phyloP scores from a whole-genome alignment of 2,329 filamentous ascomycete genomes.

The Alternaria rosae region DNA sequence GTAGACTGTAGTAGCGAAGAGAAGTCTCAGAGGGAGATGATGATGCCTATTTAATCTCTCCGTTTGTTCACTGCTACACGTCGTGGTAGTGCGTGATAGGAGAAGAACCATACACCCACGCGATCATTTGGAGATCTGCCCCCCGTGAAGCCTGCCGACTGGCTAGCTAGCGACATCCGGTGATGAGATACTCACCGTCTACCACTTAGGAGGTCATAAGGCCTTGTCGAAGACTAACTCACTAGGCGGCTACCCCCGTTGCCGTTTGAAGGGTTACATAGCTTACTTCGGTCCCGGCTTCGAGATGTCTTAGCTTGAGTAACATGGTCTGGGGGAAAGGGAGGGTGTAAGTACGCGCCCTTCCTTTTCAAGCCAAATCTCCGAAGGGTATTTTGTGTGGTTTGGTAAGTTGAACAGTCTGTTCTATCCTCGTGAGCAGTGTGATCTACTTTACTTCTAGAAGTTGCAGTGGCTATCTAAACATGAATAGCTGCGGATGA shows the following conservation, averaged over 20 bases:
- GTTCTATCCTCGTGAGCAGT: not conserved
- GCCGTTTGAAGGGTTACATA: constrained; percentile 15
- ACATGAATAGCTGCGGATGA: not conserved
- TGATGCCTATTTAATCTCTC: constrained; percentile 17
- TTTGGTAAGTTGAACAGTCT: not conserved
- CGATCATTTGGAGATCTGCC: constrained; percentile 21
- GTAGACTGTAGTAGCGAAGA: constrained; percentile 10
- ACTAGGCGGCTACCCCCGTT: constrained; percentile 13
- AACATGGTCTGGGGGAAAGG: constrained; percentile 14
- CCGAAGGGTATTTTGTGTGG: not conserved
- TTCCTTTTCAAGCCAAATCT: not conserved
- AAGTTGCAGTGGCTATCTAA: not conserved
- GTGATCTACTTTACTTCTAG: not conserved
- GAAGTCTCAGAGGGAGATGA: not conserved
- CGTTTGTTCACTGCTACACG: constrained; percentile 2
- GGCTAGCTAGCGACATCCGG: constrained; percentile 11
- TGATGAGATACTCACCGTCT: constrained; percentile 18
- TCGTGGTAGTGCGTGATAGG: constrained; percentile 12
- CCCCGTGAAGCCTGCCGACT: constrained; percentile 1
- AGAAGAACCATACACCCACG: constrained; percentile 7
- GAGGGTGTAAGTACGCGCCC: constrained; percentile 4
- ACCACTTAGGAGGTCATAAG: constrained; percentile 30
- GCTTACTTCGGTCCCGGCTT: constrained; percentile 5
- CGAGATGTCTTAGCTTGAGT: constrained; percentile 8
- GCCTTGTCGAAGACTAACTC: constrained; percentile 12